phyloP scores from a whole-genome alignment of 2,329 filamentous ascomycete genomes.

The Microdochium nivale region DNA sequence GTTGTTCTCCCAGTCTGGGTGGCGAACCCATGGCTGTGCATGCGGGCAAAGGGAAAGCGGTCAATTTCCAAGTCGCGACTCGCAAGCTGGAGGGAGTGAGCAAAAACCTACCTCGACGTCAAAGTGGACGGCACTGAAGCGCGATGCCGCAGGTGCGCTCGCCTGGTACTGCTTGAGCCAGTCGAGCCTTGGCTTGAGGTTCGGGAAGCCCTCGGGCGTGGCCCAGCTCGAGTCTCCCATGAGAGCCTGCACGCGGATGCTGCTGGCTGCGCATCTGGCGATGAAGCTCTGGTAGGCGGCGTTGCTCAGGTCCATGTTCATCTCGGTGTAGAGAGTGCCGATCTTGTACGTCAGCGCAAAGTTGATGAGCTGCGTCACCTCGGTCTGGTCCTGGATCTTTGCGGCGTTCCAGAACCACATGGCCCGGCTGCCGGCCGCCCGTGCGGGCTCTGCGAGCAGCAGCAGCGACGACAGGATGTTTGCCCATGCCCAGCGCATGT shows the following conservation, averaged over 20 bases:
- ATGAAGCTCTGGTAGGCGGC: background rate
- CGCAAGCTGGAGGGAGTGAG: background rate
- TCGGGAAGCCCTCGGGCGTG: background rate
- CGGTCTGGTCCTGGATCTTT: background rate
- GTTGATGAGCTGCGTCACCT: background rate
- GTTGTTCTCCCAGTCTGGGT: background rate
- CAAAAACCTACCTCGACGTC: background rate
- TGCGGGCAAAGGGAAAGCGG: background rate
- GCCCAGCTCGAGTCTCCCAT: background rate
- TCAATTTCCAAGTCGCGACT: background rate
- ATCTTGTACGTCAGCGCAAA: background rate
- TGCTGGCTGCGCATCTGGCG: background rate
- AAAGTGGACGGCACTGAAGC: background rate
- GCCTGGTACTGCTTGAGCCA: constrained; percentile 1
- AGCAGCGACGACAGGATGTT: background rate
- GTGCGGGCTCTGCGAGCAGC: background rate
- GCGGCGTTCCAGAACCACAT: background rate
- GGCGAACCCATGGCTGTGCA: background rate
- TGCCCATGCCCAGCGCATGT: background rate
- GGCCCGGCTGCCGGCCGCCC: background rate
- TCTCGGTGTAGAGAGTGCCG: background rate
- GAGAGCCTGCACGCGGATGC: background rate
- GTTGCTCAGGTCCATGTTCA: background rate
- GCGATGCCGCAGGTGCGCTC: background rate
- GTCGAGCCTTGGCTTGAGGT: background rate